Conservation (phyloP, 2,329 filamentous ascomycete genomes). For the Fusarium transvaalense region DNA sequence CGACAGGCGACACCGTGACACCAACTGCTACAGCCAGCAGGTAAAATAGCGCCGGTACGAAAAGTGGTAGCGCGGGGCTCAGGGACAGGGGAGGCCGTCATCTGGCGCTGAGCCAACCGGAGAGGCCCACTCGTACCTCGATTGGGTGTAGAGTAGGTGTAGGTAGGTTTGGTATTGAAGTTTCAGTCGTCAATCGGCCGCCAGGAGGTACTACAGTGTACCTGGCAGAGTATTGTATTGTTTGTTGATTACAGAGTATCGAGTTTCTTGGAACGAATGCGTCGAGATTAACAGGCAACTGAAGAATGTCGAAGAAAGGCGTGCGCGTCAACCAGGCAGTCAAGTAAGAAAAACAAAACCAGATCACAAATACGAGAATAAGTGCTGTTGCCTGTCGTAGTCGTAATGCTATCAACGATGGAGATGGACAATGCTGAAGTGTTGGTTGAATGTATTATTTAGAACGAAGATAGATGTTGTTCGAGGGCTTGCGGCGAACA, state of each 20-base stretch:
- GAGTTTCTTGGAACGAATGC: constrained; percentile 10
- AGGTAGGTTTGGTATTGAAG: constrained; percentile 28
- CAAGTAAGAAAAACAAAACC: constrained; percentile 17
- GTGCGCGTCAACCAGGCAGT: constrained; percentile 21
- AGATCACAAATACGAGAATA: neutral
- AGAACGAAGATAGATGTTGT: constrained; percentile 2
- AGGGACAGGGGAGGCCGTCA: constrained; percentile 50
- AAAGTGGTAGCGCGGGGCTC: constrained; percentile 50
- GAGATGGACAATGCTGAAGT: constrained; percentile 18
- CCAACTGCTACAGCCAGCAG: constrained; percentile 37
- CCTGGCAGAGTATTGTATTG: constrained; percentile 1
- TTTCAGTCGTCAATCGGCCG: constrained; percentile 35
- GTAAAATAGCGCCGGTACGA: constrained; percentile 43
- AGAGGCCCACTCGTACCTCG: constrained; percentile 46
- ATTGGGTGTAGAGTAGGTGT: constrained; percentile 35
- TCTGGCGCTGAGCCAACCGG: constrained; percentile 51
- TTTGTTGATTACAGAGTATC: constrained; percentile 12
- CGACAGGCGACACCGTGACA: constrained; percentile 46
- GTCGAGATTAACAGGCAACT: constrained; percentile 3
- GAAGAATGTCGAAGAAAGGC: constrained; percentile 1
- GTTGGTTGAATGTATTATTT: neutral
- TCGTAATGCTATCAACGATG: constrained; percentile 27
- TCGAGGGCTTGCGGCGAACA: constrained; percentile 1
- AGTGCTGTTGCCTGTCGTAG: constrained; percentile 36
- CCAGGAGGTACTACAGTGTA: constrained; percentile 13